Percentiles rank a stretch among this genome's conserved stretches.
These are phyloP conservation scores for Alternaria arbusti DNA, from an alignment of 2,329 filamentous ascomycete genomes.

Conservation along the genomic window DNA sequence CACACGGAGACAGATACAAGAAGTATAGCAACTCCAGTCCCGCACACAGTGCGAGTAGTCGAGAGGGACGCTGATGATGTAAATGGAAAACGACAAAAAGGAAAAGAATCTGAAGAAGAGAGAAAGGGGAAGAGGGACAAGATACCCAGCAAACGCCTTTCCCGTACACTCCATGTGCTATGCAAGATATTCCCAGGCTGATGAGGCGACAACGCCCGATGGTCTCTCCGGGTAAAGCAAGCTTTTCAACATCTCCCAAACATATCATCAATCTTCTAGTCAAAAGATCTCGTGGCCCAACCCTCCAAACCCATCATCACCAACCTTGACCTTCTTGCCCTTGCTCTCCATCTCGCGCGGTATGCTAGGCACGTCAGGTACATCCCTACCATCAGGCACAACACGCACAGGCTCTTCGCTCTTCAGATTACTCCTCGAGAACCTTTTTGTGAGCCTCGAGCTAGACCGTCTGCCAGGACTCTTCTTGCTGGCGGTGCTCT, in stretches of 20 bases:
- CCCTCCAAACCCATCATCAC: slow-evolving; percentile 41
- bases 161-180: neutral
- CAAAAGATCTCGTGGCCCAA: slow-evolving; percentile 47
- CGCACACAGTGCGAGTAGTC: neutral
- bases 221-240: neutral
- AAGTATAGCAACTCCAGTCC: neutral
- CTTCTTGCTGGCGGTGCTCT: slow-evolving; percentile 19
- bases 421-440: slow-evolving; percentile 15
- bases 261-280: slow-evolving; percentile 3
- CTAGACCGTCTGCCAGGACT: slow-evolving; percentile 17
- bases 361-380: slow-evolving; percentile 19
- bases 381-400: slow-evolving; percentile 36
- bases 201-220: neutral
- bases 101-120: neutral
- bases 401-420: slow-evolving; percentile 30
- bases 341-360: slow-evolving; percentile 30
- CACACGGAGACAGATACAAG: neutral
- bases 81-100: neutral
- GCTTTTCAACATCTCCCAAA: neutral
- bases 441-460: slow-evolving; percentile 22
- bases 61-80: neutral
- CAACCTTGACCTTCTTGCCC: slow-evolving; percentile 23
- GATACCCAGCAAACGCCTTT: neutral
- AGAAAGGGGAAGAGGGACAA: neutral
- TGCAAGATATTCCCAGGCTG: neutral